Evolutionary conservation across 1,284 basidiomycete genomes (phyloP).

Genomic region (Moesziomyces sp.): DNA sequence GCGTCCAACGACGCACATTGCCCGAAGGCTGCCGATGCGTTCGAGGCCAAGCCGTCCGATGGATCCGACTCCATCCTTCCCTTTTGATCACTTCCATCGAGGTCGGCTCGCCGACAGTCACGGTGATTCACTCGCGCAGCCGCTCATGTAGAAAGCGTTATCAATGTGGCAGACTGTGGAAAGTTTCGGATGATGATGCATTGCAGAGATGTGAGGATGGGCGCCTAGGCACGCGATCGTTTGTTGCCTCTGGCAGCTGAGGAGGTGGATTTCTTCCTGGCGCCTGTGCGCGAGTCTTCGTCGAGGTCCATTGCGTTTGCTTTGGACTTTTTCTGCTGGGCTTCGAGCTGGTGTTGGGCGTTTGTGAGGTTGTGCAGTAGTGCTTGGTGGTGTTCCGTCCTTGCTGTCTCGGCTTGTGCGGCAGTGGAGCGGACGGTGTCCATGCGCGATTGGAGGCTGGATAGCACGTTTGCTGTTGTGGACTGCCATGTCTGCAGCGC

Average conservation of each 20-base stretch:
- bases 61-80: slow-evolving; percentile 37
- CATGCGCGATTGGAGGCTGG: slow-evolving; percentile 25
- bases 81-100: slow-evolving; percentile 11
- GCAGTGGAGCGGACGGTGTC: slow-evolving; percentile 10
- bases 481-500: slow-evolving; percentile 27
- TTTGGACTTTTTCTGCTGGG: slow-evolving; percentile 25
- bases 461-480: slow-evolving; percentile 17
- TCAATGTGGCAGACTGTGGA: neutral
- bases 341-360: slow-evolving; percentile 24
- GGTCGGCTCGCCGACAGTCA: too few species aligned
- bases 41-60: slow-evolving; percentile 33
- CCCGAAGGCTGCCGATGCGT: slow-evolving; percentile 38
- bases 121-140: neutral
- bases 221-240: slow-evolving; percentile 29
- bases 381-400: slow-evolving; percentile 19
- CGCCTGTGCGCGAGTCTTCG: slow-evolving; percentile 7
- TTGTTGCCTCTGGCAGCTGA: slow-evolving; percentile 29
- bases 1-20: slow-evolving; percentile 70
- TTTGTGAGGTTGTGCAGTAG: slow-evolving; percentile 23
- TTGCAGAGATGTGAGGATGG: neutral
- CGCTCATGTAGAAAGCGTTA: neutral
- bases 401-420: slow-evolving; percentile 5
- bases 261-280: slow-evolving; percentile 23
- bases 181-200: neutral
- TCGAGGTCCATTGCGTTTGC: slow-evolving; percentile 43